These are phyloP conservation scores for Coemansia aciculifera DNA, from an alignment of 192 early-diverging fungal genomes.

Conservation along the genomic window DNA sequence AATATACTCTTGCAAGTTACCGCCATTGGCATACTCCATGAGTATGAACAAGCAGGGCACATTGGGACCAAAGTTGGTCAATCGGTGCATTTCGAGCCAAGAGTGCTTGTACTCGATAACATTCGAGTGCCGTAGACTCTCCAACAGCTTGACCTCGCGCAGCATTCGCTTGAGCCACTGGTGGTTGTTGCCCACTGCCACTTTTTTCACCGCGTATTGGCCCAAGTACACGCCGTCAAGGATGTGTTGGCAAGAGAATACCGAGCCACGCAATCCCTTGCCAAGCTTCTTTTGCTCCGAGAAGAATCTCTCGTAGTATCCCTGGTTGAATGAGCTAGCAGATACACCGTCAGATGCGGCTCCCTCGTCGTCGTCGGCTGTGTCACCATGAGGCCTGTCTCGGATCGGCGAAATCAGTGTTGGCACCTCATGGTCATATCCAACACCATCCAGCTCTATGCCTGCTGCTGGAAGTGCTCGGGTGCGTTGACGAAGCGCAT, in stretches of 20 bases:
- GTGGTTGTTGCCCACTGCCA: conserved; percentile 88
- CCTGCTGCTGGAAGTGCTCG: not conserved
- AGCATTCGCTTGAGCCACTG: conserved; percentile 91
- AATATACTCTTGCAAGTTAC: conserved; percentile 93
- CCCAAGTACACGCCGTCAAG: conserved; percentile 72
- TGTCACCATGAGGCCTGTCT: not conserved
- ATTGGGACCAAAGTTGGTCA: conserved; percentile 71
- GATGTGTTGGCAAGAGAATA: conserved; percentile 84
- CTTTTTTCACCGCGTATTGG: conserved; percentile 92
- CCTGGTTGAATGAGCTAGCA: conserved; percentile 82
- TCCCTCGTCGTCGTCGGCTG: not conserved
- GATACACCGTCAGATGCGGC: conserved; percentile 41
- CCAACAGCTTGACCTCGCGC: conserved; percentile 90
- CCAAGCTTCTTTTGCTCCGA: conserved; percentile 85
- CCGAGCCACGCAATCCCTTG: conserved; percentile 84
- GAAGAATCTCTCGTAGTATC: conserved; percentile 95
- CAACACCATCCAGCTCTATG: not conserved
- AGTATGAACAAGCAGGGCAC: conserved; percentile 94
- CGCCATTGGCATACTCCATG: conserved; percentile 94
- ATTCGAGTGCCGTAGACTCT: conserved; percentile 86
- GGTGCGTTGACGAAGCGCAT: not conserved
- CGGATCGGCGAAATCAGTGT: not conserved
- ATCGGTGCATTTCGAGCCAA: conserved; percentile 85
- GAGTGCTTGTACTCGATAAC: conserved; percentile 95
- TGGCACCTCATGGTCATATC: not conserved